A percentile compares a stretch with the other conserved stretches of the same genome.
Conservation (phyloP, 129 eudicot genomes). For the Chrysanthemum makinoi region DNA sequence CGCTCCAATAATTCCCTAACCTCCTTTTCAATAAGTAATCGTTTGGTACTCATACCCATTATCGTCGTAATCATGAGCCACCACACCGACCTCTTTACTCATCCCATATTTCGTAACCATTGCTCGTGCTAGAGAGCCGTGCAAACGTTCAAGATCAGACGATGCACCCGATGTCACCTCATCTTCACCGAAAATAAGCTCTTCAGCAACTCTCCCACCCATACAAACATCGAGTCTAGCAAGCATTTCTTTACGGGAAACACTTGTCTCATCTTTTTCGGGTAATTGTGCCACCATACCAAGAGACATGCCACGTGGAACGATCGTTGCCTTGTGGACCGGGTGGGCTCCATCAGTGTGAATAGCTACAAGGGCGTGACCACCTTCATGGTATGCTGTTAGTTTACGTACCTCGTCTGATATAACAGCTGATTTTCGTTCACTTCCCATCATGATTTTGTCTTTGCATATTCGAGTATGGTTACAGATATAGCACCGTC, state of each 20-base stretch:
- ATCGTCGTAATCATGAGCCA: conserved; percentile 82
- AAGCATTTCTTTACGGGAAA: conserved; percentile 91
- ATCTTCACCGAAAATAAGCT: conserved; percentile 84
- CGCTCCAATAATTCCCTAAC: conserved; percentile 61
- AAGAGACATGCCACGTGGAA: conserved; percentile 88
- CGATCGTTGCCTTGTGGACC: conserved; percentile 95
- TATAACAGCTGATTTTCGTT: conserved; percentile 94
- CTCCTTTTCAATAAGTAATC: conserved; percentile 78
- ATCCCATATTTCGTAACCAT: conserved; percentile 96
- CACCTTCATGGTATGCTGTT: conserved; percentile 89
- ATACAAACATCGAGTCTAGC: conserved; percentile 85
- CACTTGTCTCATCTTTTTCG: conserved; percentile 81
- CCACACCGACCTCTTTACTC: conserved; percentile 86
- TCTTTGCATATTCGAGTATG: conserved; percentile 92
- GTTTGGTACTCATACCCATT: conserved; percentile 95
- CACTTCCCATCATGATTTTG: conserved; percentile 94
- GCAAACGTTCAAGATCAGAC: conserved; percentile 64
- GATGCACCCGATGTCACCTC: conserved; percentile 98
- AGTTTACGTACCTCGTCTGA: conserved; percentile 74
- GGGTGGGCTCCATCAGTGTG: conserved; percentile 95
- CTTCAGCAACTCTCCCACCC: conserved; percentile 99
- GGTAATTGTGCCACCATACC: conserved; percentile 96
- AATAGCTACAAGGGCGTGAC: conserved; percentile 94
- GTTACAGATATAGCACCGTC: conserved; percentile 91
- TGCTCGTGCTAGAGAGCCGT: conserved; percentile 78